These are phyloP conservation scores for Crithidia acanthocephali DNA, from an alignment of 208 protist genomes.

Conservation along the genomic window DNA sequence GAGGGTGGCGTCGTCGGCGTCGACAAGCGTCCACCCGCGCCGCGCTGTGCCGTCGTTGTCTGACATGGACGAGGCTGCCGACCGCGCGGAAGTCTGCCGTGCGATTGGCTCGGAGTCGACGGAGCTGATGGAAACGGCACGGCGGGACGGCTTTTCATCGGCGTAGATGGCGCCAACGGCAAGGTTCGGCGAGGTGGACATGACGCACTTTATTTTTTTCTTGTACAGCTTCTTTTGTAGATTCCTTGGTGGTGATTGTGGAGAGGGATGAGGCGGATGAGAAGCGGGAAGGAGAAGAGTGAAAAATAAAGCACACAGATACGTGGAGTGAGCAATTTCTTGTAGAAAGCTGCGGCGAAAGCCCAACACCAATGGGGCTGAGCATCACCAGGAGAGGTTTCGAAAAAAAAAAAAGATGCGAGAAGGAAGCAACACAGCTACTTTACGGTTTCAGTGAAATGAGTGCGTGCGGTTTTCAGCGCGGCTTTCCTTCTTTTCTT, in stretches of 20 bases:
- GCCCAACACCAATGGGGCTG: too few species aligned
- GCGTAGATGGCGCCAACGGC: constrained; percentile 33
- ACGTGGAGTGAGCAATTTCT: too few species aligned
- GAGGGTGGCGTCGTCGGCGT: constrained; percentile 29
- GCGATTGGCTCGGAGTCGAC: constrained; percentile 78
- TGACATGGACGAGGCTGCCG: constrained; percentile 21
- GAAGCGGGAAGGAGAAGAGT: background rate
- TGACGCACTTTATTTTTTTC: background rate
- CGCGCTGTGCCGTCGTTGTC: background rate
- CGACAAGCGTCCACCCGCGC: constrained; percentile 9
- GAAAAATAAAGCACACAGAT: too few species aligned
- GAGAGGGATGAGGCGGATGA: background rate
- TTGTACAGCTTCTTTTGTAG: background rate
- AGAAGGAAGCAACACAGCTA: too few species aligned
- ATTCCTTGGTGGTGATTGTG: background rate
- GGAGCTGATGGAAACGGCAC: constrained; percentile 81
- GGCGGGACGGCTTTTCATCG: constrained; percentile 40
- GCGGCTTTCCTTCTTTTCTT: too few species aligned
- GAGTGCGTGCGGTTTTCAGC: too few species aligned
- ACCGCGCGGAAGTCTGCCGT: constrained; percentile 24
- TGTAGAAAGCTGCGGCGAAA: too few species aligned
- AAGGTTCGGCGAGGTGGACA: constrained; percentile 17
- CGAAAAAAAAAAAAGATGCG: too few species aligned
- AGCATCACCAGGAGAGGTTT: too few species aligned
- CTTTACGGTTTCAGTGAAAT: too few species aligned